Base-by-base conservation (phyloP, 441 rosid genomes). In the Gossypium trilobum region DNA sequence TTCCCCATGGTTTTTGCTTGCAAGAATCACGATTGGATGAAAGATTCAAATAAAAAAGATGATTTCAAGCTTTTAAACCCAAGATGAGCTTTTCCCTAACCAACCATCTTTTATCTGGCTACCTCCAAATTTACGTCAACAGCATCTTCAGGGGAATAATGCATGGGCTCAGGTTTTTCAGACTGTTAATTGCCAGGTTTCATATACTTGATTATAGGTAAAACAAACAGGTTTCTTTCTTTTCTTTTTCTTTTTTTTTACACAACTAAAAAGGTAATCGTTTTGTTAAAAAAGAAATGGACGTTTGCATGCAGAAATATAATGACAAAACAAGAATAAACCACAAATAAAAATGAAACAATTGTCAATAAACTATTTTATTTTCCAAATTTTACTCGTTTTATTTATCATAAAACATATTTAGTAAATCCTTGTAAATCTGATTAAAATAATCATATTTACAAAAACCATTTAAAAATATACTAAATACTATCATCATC, bases 1-100 rank as follows among this genome's bases (percentile, higher is more conserved):
- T 59, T 44, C 67, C 67, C 57, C 1, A 56, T 61, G 60, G 70
- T 8, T 33, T 63, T 48, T 60, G 66, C 10, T 71, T 33, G 39
- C 20, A 29, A 19, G 67, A 52, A 42, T 33, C 17, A 11, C 1
- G 29, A 46, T 59, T 58, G 11, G 50, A 17, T 16, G 74, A 29
- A 23, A 60, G 68, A 46, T 7, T 7, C 36, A 11, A 23, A 56
- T 10, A 9, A 20, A 20, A 50, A 55, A 10, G 48, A 42, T 42
- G 48, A 42, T 42, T 42, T 42, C 48, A 42, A 42, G 48, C 48
- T 42, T 42, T 10, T 10, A 42, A 42, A 42, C 4, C 48, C 48
- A 42, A 10, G 48, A 42, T 2, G 48, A 42, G 48, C 48, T 42
- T 42, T 42, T 42, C 48, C 48, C 48, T 2, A 2, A 42, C 20